These are phyloP conservation scores for Mycoemilia scoparia DNA, from an alignment of 192 early-diverging fungal species.

Conservation along the genomic window DNA sequence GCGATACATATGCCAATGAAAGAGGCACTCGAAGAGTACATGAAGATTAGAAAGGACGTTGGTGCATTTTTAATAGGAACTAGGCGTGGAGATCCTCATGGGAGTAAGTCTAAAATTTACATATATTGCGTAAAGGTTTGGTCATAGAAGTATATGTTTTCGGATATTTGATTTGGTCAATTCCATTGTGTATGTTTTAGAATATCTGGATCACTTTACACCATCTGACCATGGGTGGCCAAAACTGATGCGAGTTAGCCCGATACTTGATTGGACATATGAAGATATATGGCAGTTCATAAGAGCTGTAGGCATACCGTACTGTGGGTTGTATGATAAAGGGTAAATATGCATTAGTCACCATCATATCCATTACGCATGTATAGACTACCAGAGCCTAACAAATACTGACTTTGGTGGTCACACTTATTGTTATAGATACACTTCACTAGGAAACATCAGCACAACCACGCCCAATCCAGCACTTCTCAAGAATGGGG, in stretches of 20 bases:
- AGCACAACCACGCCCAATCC: slow-evolving; percentile 78
- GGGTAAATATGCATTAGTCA: slow-evolving; percentile 29
- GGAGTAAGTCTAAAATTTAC: slow-evolving; percentile 17
- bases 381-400: neutral
- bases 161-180: neutral
- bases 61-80: slow-evolving; percentile 74
- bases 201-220: slow-evolving; percentile 33
- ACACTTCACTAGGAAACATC: slow-evolving; percentile 78
- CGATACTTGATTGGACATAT: slow-evolving; percentile 82
- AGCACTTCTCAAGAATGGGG: slow-evolving; percentile 32
- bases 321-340: slow-evolving; percentile 77
- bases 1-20: slow-evolving; percentile 58
- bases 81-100: slow-evolving; percentile 52
- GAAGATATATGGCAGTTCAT: slow-evolving; percentile 70
- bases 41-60: slow-evolving; percentile 29
- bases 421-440: slow-evolving; percentile 27
- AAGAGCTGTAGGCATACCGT: slow-evolving; percentile 40
- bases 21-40: slow-evolving; percentile 51
- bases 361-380: neutral
- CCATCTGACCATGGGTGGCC: slow-evolving; percentile 85
- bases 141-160: slow-evolving; percentile 5
- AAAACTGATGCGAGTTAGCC: slow-evolving; percentile 72
- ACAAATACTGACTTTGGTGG: neutral
- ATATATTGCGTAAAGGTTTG: no score
- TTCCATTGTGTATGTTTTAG: slow-evolving; percentile 2